Conservation (phyloP, 2,329 filamentous ascomycete species). For the Colletotrichum navitas region DNA sequence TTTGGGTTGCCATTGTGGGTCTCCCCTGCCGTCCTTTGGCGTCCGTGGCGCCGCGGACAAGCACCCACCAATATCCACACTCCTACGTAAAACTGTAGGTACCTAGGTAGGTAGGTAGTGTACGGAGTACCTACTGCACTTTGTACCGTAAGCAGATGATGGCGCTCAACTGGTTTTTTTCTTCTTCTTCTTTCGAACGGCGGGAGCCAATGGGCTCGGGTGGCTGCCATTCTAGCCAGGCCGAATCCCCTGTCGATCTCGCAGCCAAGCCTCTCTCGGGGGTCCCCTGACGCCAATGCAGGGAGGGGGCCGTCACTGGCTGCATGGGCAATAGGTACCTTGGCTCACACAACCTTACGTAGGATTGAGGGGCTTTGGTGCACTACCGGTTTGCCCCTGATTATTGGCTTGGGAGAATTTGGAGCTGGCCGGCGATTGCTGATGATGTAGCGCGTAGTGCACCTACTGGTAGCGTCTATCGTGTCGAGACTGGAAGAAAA, state of each 20-base stretch:
- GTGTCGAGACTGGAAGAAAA: neutral
- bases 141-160: too few relatives aligned
- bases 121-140: too few relatives aligned
- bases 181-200: slow-evolving; percentile 2
- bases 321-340: neutral
- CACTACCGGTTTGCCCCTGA: slow-evolving; percentile 1
- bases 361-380: neutral
- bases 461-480: neutral
- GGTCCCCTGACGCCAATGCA: slow-evolving; percentile 33
- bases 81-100: too few relatives aligned
- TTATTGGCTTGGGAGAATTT: neutral
- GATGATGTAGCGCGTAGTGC: neutral
- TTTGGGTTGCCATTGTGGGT: slow-evolving; percentile 15
- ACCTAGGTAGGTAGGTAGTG: too few relatives aligned
- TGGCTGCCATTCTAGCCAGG: slow-evolving; percentile 8
- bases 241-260: slow-evolving; percentile 11
- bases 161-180: too few relatives aligned
- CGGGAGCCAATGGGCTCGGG: slow-evolving; percentile 23
- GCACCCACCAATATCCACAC: neutral
- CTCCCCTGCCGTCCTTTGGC: slow-evolving; percentile 12
- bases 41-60: slow-evolving; percentile 20
- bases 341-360: neutral
- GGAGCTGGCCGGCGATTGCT: slow-evolving; percentile 8
- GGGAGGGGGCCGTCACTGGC: slow-evolving; percentile 14
- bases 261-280: slow-evolving; percentile 9